Evolutionary conservation across 1,139 yeast species (phyloP), one percentile per base, ranked within the genome.

Genomic region (Lodderomyces margitis): DNA sequence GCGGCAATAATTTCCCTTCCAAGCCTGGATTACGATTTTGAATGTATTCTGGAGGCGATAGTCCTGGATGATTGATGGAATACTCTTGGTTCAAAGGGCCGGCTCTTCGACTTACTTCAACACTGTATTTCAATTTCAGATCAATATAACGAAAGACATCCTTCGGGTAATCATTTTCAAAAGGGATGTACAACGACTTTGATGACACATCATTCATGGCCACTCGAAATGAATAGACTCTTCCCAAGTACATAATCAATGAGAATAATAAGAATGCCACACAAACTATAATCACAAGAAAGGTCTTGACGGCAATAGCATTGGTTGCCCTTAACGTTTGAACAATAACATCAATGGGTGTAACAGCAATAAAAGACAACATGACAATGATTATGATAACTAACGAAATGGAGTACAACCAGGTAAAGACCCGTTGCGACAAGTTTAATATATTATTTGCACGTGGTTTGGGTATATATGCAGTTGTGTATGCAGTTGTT

Each of bases 151-250:
- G 43, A 63, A 71, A 58, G 61, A 76, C 64, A 23, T 64, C 64
- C 15, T 58, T 56, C 0, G 92, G 88, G 40, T 86, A 64, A 57
- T 87, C 96, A 32, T 72, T 74, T 19, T 74, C 67, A 20, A 81
- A 77, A 0, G 95, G 94, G 16, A 88, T 70, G 57, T 87, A 88
- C 17, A 66, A 61, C 8, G 74, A 63, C 37, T 79, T 68, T 45
- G 80, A 71, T 0, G 97, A 97, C 15, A 89, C 85, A 49, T 84
- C 94, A 45, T 80, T 79, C 52, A 89, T 59, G 21, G 83, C 66
- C 35, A 79, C 70, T 44, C 83, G 69, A 39, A 76, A 72, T 34
- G 78, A 74, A 45, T 81, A 68, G n/a, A 87, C 63, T 45, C 97
- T 59, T 48, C 67, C 57, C 42, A 71, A 62, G 52, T 72, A 73